These are phyloP conservation scores for Madurella fahalii DNA, from an alignment of 2,329 filamentous ascomycete species.

Conservation along the genomic window DNA sequence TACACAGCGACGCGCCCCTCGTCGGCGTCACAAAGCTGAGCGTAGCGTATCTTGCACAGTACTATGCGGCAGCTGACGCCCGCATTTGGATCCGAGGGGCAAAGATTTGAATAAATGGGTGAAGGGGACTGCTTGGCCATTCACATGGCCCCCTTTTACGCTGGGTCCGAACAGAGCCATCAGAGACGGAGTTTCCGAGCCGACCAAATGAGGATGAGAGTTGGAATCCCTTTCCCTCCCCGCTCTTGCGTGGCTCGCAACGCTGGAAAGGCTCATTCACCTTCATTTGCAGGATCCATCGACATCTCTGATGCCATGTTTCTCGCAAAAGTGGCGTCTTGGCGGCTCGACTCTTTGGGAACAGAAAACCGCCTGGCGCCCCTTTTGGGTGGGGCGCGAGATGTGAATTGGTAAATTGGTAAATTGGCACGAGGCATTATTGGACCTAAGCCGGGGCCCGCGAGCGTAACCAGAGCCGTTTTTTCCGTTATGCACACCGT, in stretches of 20 bases:
- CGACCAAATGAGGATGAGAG: background rate
- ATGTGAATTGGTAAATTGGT: slow-evolving; percentile 17
- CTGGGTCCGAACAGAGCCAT: no score
- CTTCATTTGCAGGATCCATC: slow-evolving; percentile 13
- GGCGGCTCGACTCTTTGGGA: slow-evolving; percentile 9
- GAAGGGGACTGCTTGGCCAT: no score
- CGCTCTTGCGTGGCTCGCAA: slow-evolving; percentile 12
- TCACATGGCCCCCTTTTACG: no score
- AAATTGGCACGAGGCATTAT: slow-evolving; percentile 15
- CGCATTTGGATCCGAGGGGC: no score
- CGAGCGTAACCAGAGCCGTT: background rate
- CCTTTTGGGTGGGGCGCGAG: slow-evolving; percentile 6
- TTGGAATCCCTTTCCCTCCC: slow-evolving; percentile 2
- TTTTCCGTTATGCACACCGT: slow-evolving; percentile 9
- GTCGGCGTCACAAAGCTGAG: no score
- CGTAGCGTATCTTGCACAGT: no score
- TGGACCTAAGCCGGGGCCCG: background rate
- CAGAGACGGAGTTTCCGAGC: background rate
- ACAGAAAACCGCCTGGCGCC: slow-evolving; percentile 14
- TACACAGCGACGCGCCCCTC: no score
- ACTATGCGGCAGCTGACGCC: no score
- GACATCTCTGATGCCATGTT: no score
- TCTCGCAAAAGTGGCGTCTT: slow-evolving; percentile 7
- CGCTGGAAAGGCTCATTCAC: background rate
- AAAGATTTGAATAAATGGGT: no score